These are phyloP conservation scores for Rostrohypoxylon terebratum DNA, from an alignment of 495 filamentous ascomycete species.

Conservation along the genomic window DNA sequence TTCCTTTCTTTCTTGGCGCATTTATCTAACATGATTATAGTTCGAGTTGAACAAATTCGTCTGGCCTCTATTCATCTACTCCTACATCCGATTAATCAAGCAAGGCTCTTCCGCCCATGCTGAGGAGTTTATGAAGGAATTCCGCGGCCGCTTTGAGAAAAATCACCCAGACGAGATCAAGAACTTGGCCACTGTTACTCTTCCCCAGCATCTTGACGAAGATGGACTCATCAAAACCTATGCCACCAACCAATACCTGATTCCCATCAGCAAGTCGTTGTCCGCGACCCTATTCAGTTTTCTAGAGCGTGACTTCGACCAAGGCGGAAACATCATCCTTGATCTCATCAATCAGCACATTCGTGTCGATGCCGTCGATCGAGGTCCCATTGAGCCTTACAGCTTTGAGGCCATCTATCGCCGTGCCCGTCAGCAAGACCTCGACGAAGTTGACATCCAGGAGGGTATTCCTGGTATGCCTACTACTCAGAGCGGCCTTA, in stretches of 20 bases:
- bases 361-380: constrained; percentile 76
- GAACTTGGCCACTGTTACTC: constrained; percentile 71
- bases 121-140: constrained; percentile 74
- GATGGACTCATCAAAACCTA: constrained; percentile 81
- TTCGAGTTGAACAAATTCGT: constrained; percentile 87
- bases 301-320: constrained; percentile 81
- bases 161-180: constrained; percentile 82
- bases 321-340: constrained; percentile 80
- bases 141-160: constrained; percentile 75
- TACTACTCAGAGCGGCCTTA: constrained; percentile 71
- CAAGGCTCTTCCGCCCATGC: constrained; percentile 77
- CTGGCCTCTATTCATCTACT: constrained; percentile 95
- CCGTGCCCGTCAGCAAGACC: constrained; percentile 60
- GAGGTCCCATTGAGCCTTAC: constrained; percentile 78
- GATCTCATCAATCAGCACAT: constrained; percentile 79
- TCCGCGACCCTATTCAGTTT: constrained; percentile 86
- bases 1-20: not conserved
- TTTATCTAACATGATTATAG: constrained; percentile 59
- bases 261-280: constrained; percentile 84
- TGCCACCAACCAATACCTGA: constrained; percentile 81
- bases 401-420: constrained; percentile 85
- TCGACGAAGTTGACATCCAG: constrained; percentile 81
- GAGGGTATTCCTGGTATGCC: constrained; percentile 95
- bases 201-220: constrained; percentile 80
- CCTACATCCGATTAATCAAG: constrained; percentile 83